These are phyloP conservation scores for Novymonas esmeraldas DNA, from an alignment of 208 protist genomes.

Conservation along the genomic window DNA sequence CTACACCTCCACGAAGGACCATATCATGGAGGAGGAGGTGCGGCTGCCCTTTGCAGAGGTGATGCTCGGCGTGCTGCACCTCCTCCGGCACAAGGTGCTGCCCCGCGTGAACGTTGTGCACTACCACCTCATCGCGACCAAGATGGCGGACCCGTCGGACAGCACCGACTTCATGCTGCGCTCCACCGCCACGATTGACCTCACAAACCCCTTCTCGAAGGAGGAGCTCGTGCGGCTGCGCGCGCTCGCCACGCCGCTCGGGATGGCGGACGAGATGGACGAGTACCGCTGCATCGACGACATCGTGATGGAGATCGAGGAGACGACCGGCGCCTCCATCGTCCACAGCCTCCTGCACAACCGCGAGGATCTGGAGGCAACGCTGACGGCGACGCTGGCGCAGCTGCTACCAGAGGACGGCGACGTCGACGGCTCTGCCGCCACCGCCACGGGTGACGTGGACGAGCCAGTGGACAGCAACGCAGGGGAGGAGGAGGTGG, in stretches of 20 bases:
- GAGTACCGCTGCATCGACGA: conserved; percentile 71
- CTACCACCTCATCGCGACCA: conserved; percentile 84
- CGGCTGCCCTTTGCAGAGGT: conserved; percentile 80
- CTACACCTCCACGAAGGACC: conserved; percentile 75
- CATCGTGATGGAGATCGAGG: conserved; percentile 67
- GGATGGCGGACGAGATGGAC: conserved; percentile 57
- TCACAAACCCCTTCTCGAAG: conserved; percentile 63
- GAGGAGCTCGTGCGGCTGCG: conserved; percentile 54
- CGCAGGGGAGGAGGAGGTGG: conserved; percentile 31
- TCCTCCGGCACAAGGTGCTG: conserved; percentile 58
- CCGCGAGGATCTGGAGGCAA: conserved; percentile 79
- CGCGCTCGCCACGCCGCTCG: conserved; percentile 70
- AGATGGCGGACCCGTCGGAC: conserved; percentile 33
- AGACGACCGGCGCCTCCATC: conserved; percentile 52
- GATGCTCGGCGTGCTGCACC: conserved; percentile 78
- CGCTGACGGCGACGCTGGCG: conserved; percentile 83
- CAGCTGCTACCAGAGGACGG: conserved; percentile 80
- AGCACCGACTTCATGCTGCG: conserved; percentile 29
- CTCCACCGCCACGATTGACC: conserved; percentile 64
- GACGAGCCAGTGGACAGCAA: conserved; percentile 37
- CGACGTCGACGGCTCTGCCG: conserved; percentile 19
- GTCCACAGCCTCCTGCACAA: conserved; percentile 79
- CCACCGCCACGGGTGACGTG: conserved; percentile 14
- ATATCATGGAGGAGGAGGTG: conserved; percentile 74
- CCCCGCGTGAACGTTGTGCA: conserved; percentile 74